These are phyloP conservation scores for Claviceps pusilla DNA, from an alignment of 2,329 filamentous ascomycete genomes.

Conservation along the genomic window DNA sequence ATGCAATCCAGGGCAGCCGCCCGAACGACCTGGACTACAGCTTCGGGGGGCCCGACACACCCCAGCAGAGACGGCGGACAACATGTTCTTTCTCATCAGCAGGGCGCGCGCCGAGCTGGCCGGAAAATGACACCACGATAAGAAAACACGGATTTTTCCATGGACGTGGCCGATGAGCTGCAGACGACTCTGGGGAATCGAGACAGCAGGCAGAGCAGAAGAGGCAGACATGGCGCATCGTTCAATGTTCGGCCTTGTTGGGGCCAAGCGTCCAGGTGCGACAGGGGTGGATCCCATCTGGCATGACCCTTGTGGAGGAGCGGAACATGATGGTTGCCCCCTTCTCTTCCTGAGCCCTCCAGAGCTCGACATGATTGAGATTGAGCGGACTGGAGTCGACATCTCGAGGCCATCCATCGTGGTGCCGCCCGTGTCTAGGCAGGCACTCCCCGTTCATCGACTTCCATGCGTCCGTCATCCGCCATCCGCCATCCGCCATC, in stretches of 20 bases:
- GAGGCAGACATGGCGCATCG: neutral
- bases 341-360: no score
- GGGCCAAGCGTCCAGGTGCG: slow-evolving; percentile 2
- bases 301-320: slow-evolving; percentile 2
- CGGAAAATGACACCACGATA: neutral
- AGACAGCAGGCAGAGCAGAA: neutral
- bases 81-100: neutral
- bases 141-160: neutral
- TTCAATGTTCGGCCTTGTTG: neutral
- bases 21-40: neutral
- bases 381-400: no score
- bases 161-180: neutral
- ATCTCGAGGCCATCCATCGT: neutral
- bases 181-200: neutral
- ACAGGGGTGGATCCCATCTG: slow-evolving; percentile 5
- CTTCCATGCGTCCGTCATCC: neutral
- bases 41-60: neutral
- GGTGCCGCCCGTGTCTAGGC: no score
- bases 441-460: no score
- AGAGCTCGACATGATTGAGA: no score
- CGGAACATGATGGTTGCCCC: neutral
- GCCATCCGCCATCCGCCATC: no score
- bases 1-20: neutral
- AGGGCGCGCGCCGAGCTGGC: neutral
- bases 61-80: neutral